Percentiles rank a stretch among this genome's conserved stretches.
Evolutionary conservation across 768 basidiomycete species (phyloP).

Genomic region (Lepiota subincarnata): DNA sequence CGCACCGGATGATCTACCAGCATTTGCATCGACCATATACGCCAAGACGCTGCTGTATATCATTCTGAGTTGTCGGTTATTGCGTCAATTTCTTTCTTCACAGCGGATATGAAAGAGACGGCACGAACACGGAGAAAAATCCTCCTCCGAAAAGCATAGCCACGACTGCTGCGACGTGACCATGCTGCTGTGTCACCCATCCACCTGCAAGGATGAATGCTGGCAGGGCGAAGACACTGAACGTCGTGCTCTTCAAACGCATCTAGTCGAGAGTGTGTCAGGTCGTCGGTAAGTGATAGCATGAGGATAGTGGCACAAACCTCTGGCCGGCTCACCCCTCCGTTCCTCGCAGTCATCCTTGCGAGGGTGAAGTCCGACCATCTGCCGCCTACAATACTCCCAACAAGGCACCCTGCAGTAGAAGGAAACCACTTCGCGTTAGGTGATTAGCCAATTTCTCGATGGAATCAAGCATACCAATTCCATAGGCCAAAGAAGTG

Average conservation of each 20-base stretch:
- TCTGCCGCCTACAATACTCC: constrained; percentile 35
- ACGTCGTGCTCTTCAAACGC: constrained; percentile 60
- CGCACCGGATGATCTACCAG: constrained; percentile 18
- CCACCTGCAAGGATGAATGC: constrained; percentile 12
- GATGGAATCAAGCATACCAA: constrained; percentile 8
- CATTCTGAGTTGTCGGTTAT: background rate
- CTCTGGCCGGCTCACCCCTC: constrained; percentile 51
- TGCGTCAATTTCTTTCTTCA: background rate
- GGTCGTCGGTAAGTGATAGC: background rate
- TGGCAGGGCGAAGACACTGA: constrained; percentile 20
- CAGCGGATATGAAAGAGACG: background rate
- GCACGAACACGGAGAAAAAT: constrained; percentile 64
- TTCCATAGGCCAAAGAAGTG: constrained; percentile 66
- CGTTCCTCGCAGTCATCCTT: constrained; percentile 29
- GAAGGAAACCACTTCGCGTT: background rate
- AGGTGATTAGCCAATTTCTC: too few relatives aligned
- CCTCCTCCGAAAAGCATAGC: constrained; percentile 69
- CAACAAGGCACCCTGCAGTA: constrained; percentile 28
- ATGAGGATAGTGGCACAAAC: constrained; percentile 26
- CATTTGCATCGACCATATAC: constrained; percentile 19
- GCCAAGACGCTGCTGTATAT: constrained; percentile 17
- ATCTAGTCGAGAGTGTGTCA: constrained; percentile 39
- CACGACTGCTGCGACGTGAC: constrained; percentile 63
- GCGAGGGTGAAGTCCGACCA: constrained; percentile 36
- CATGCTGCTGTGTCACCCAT: constrained; percentile 58